phyloP scores from a whole-genome alignment of 805 yeast species.

The Cyberlindnera subsufficiens region DNA sequence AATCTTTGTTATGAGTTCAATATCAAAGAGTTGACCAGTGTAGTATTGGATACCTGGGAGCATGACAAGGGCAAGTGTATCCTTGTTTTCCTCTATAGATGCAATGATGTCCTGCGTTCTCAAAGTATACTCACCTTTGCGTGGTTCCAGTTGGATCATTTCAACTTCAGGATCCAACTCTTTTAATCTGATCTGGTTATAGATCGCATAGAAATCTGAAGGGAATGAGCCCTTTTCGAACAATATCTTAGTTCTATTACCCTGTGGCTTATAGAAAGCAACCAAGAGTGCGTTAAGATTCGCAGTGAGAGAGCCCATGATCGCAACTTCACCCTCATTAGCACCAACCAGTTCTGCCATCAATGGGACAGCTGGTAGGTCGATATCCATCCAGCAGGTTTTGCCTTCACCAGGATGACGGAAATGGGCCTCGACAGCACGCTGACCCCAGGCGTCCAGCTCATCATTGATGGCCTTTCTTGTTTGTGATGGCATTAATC shows the following conservation, averaged over 20 bases:
- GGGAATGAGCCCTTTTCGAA: constrained; percentile 90
- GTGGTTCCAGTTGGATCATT: constrained; percentile 59
- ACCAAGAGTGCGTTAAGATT: constrained; percentile 71
- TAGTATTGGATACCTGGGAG: constrained; percentile 90
- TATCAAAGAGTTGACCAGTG: constrained; percentile 84
- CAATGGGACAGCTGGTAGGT: constrained; percentile 64
- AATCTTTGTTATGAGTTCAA: constrained; percentile 56
- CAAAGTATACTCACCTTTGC: constrained; percentile 49
- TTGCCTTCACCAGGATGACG: constrained; percentile 48
- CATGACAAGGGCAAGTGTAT: constrained; percentile 65
- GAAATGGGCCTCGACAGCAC: constrained; percentile 85
- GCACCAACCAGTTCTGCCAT: constrained; percentile 79
- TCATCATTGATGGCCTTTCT: constrained; percentile 55
- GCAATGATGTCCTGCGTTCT: constrained; percentile 58
- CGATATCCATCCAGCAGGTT: constrained; percentile 81
- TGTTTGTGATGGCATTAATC: constrained; percentile 74
- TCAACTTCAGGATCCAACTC: constrained; percentile 45
- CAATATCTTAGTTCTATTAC: constrained; percentile 57
- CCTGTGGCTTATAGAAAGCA: constrained; percentile 68
- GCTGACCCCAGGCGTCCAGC: constrained; percentile 71
- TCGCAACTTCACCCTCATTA: constrained; percentile 67
- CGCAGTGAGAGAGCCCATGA: constrained; percentile 81
- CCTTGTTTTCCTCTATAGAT: constrained; percentile 48
- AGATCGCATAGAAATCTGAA: constrained; percentile 83
- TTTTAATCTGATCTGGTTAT: constrained; percentile 61